phyloP scores from a whole-genome alignment of 2,329 filamentous ascomycete genomes.

The Colletotrichum theobromicola region DNA sequence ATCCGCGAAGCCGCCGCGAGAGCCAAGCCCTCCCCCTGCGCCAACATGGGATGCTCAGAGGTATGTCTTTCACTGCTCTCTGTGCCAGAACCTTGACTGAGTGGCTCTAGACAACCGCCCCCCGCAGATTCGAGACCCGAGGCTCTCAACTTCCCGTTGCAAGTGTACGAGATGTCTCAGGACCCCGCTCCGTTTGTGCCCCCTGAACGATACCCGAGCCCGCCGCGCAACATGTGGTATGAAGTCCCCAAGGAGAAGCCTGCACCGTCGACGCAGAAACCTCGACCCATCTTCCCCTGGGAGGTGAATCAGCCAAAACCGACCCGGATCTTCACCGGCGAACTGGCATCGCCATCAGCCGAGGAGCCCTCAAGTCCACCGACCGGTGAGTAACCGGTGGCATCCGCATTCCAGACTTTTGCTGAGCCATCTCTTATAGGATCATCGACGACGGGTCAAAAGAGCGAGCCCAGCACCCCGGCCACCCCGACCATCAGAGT shows the following conservation, averaged over 20 bases:
- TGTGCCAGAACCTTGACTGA: slow-evolving; percentile 19
- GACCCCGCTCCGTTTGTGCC: slow-evolving; percentile 78
- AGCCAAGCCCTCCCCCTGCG: slow-evolving; percentile 36
- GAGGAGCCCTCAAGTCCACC: slow-evolving; percentile 31
- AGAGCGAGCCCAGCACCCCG: slow-evolving; percentile 52
- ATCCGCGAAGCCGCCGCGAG: slow-evolving; percentile 35
- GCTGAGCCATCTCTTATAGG: slow-evolving; percentile 41
- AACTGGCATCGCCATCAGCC: neutral
- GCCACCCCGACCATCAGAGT: slow-evolving; percentile 52
- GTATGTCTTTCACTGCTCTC: slow-evolving; percentile 35
- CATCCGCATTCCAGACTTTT: slow-evolving; percentile 23
- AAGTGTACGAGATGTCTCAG: slow-evolving; percentile 83
- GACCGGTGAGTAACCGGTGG: slow-evolving; percentile 28
- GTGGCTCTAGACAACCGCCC: slow-evolving; percentile 64
- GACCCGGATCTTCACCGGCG: slow-evolving; percentile 64
- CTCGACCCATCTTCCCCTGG: slow-evolving; percentile 88
- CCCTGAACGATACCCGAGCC: slow-evolving; percentile 78
- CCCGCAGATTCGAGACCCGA: slow-evolving; percentile 77
- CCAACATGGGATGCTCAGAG: slow-evolving; percentile 59
- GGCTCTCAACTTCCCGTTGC: slow-evolving; percentile 80
- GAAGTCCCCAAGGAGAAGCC: slow-evolving; percentile 73
- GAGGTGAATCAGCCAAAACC: slow-evolving; percentile 70
- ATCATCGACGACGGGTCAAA: slow-evolving; percentile 30
- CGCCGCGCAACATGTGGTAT: slow-evolving; percentile 89
- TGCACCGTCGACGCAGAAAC: slow-evolving; percentile 56